These are phyloP conservation scores for Tulasnella sp. DNA, from an alignment of 768 basidiomycete species.

Conservation along the genomic window DNA sequence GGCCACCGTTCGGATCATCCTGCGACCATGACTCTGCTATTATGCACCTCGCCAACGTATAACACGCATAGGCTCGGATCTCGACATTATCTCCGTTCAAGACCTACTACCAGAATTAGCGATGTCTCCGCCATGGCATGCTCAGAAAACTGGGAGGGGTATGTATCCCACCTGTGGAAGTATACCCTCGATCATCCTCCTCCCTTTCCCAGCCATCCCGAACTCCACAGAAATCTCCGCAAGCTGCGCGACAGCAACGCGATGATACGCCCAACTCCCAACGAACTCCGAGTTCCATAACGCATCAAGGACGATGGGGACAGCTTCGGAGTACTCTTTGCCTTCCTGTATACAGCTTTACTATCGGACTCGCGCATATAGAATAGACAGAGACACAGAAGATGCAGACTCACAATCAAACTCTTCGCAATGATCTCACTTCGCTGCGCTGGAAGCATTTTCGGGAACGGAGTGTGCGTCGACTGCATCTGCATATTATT, in stretches of 20 bases:
- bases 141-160: constrained; percentile 1
- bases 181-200: constrained; percentile 59
- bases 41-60: constrained; percentile 64
- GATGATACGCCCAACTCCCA: constrained; percentile 53
- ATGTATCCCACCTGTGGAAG: constrained; percentile 75
- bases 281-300: constrained; percentile 77
- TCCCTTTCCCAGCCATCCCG: constrained; percentile 57
- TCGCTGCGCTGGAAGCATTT: not conserved
- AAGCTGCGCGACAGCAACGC: constrained; percentile 57
- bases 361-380: not conserved
- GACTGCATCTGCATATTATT: not conserved
- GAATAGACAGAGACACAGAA: not conserved
- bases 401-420: not conserved
- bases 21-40: constrained; percentile 34
- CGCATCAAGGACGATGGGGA: constrained; percentile 58
- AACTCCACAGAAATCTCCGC: constrained; percentile 74
- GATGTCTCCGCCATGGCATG: no score
- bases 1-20: constrained; percentile 35
- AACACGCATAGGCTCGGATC: constrained; percentile 62
- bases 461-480: not conserved
- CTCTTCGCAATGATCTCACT: not conserved
- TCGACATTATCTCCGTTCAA: constrained; percentile 64
- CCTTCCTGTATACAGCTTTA: constrained; percentile 36
- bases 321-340: constrained; percentile 49
- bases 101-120: constrained; percentile 38